Percentiles rank a stretch among this genome's conserved stretches.
Evolutionary conservation across 768 basidiomycete species (phyloP).

Genomic region (Leccinum obscurum): DNA sequence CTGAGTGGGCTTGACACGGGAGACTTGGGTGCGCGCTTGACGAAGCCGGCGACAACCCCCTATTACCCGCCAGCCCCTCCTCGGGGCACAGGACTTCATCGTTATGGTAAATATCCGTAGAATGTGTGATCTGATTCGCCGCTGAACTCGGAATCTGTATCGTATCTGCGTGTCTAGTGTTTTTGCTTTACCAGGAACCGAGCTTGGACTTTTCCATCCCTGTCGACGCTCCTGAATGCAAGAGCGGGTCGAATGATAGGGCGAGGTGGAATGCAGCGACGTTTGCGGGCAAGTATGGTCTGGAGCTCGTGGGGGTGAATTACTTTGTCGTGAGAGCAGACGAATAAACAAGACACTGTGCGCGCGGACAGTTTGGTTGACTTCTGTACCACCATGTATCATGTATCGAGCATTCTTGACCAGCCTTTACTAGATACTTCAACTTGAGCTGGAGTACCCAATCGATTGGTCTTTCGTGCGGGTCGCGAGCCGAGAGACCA

Average conservation of each 20-base stretch:
- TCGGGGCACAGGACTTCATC: conserved; percentile 52
- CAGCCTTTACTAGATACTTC: no score
- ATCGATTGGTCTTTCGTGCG: background rate
- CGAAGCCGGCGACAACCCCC: conserved; percentile 49
- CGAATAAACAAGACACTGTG: conserved; percentile 7
- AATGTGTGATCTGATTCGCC: background rate
- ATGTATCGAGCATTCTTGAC: background rate
- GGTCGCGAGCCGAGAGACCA: no score
- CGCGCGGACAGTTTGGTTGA: background rate
- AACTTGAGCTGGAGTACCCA: no score
- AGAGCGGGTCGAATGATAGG: conserved; percentile 44
- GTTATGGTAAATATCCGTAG: conserved; percentile 47
- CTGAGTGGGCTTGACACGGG: conserved; percentile 32
- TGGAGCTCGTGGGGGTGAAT: conserved; percentile 60
- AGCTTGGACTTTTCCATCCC: conserved; percentile 41
- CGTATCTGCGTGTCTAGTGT: conserved; percentile 35
- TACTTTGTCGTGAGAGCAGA: conserved; percentile 46
- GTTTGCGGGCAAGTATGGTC: conserved; percentile 51
- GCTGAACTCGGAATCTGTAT: background rate
- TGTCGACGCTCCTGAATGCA: conserved; percentile 44
- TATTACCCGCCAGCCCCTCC: conserved; percentile 60
- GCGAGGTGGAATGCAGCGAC: conserved; percentile 54
- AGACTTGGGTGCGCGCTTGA: conserved; percentile 40
- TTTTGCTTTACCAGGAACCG: conserved; percentile 65
- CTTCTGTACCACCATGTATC: background rate